A percentile compares a stretch with the other conserved stretches of the same genome.
Evolutionary conservation across 108 stramenopile species (phyloP).

Genomic region (Fistulifera solaris): DNA sequence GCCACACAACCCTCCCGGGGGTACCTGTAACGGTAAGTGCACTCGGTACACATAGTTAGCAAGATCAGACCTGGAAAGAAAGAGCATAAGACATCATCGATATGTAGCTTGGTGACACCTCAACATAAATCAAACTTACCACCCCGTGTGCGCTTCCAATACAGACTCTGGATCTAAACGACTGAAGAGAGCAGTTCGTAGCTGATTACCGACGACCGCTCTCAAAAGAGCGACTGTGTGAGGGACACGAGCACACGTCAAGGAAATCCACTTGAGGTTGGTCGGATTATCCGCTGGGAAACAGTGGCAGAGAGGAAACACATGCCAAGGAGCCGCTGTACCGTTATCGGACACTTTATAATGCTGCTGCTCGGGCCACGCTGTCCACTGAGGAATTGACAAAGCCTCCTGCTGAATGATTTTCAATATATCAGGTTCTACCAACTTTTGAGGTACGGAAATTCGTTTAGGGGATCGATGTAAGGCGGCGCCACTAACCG

Average conservation of each 20-base stretch:
- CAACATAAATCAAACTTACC: slow-evolving; percentile 48
- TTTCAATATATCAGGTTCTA: slow-evolving; percentile 20
- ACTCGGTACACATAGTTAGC: slow-evolving; percentile 92
- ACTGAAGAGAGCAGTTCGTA: slow-evolving; percentile 91
- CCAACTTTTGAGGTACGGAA: slow-evolving; percentile 24
- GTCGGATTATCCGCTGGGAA: slow-evolving; percentile 80
- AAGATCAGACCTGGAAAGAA: slow-evolving; percentile 15
- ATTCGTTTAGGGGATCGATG: slow-evolving; percentile 25
- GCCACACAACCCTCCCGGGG: slow-evolving; percentile 68
- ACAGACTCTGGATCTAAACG: slow-evolving; percentile 77
- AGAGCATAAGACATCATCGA: too few relatives aligned
- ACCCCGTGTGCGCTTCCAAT: slow-evolving; percentile 89
- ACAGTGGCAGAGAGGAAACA: slow-evolving; percentile 90
- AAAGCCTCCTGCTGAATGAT: slow-evolving; percentile 47
- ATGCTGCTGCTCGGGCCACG: slow-evolving; percentile 88
- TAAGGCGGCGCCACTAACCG: slow-evolving; percentile 64
- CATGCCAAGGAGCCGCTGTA: slow-evolving; percentile 57
- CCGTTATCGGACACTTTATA: slow-evolving; percentile 31
- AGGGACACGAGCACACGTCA: slow-evolving; percentile 71
- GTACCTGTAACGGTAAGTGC: slow-evolving; percentile 88
- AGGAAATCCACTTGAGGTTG: slow-evolving; percentile 57
- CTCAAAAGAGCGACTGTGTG: slow-evolving; percentile 45
- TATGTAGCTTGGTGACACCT: too few relatives aligned
- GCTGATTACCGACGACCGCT: slow-evolving; percentile 25
- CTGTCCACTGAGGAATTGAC: slow-evolving; percentile 72